Evolutionary conservation across 2,329 filamentous ascomycete genomes (phyloP), one percentile per base, ranked within the genome.

Genomic region (Clarireedia monteithiana): DNA sequence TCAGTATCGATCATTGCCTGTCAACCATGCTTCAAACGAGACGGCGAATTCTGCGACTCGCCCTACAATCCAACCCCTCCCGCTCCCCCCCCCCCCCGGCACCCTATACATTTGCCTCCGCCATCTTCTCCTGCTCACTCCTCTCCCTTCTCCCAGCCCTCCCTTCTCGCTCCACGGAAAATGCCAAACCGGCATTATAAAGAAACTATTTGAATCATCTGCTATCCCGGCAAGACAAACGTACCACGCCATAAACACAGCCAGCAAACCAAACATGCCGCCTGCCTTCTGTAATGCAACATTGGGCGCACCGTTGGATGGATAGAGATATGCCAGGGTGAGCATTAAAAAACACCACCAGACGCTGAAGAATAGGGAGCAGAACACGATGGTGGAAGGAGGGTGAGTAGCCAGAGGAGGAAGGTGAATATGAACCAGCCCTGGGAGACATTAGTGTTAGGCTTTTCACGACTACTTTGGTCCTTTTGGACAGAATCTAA

Each of bases 221-320:
- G 76, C 76, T 59, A 80, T 74, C 75, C 77, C 77, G 46, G 77
- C 77, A 9, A 79, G 69, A 3, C 75, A 76, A 58, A 79, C 78
- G 67, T 79, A 80, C 77, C 77, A 80, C 15, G 77, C 77, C 12
- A 74, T 62, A 64, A 80, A 79, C 0, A 77, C 77, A 15, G 77
- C 77, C 47, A 80, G 66, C 60, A 94, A 78, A n/a, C 89, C 89
- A 68, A 92, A 92, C 59, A 84, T 77, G 55, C 89, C 89, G 60
- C 87, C 89, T 5, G 86, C 81, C 71, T 84, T 86, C 65, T 82
- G 82, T 44, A 89, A 73, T 2, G 55, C 58, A 27, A 70, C 72
- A 5, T 50, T 39, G 5, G 48, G 30, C 4, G 20, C 36, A 59
- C 60, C 48, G 69, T 66, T 24, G 6, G 17, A 44, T 4, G 53